Percentiles rank a stretch among this genome's conserved stretches.
phyloP scores from a whole-genome alignment of 768 basidiomycete species.

The Psilocybe sp. region DNA sequence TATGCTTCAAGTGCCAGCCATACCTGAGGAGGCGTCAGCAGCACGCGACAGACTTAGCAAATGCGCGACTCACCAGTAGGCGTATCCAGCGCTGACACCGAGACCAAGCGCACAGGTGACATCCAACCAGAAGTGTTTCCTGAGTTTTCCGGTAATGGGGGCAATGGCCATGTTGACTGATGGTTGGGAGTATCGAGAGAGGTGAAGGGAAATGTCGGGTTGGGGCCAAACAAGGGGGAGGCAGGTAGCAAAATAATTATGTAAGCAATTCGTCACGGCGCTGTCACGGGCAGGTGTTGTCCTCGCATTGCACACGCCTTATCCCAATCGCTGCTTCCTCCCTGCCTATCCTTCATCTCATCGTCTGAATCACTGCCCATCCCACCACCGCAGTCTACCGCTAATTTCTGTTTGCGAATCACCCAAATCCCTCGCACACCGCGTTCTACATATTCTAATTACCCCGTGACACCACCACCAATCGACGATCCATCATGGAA shows the following conservation, averaged over 20 bases:
- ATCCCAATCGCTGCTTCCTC: constrained; percentile 19
- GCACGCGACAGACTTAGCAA: background rate
- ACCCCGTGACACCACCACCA: constrained; percentile 17
- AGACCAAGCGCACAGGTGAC: constrained; percentile 72
- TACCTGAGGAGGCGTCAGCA: constrained; percentile 7
- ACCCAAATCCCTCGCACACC: constrained; percentile 6
- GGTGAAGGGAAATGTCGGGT: constrained; percentile 40
- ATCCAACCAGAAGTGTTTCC: constrained; percentile 90
- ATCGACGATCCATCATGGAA: constrained; percentile 58
- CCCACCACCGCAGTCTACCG: background rate
- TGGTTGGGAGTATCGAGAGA: constrained; percentile 23
- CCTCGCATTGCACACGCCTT: constrained; percentile 28
- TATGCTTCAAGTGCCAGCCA: constrained; percentile 52
- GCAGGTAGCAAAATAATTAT: constrained; percentile 12
- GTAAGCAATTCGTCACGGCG: constrained; percentile 24
- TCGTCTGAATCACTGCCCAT: constrained; percentile 1
- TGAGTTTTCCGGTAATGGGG: constrained; percentile 91
- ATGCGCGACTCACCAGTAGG: constrained; percentile 68
- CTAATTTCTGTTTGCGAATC: background rate
- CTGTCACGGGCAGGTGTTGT: constrained; percentile 21
- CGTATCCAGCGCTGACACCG: constrained; percentile 70
- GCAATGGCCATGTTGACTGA: constrained; percentile 68
- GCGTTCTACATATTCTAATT: constrained; percentile 6
- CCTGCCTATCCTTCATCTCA: constrained; percentile 10
- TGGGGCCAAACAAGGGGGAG: constrained; percentile 19